These are phyloP conservation scores for Sporobolomyces roseus DNA, from an alignment of 768 basidiomycete species.

Conservation along the genomic window DNA sequence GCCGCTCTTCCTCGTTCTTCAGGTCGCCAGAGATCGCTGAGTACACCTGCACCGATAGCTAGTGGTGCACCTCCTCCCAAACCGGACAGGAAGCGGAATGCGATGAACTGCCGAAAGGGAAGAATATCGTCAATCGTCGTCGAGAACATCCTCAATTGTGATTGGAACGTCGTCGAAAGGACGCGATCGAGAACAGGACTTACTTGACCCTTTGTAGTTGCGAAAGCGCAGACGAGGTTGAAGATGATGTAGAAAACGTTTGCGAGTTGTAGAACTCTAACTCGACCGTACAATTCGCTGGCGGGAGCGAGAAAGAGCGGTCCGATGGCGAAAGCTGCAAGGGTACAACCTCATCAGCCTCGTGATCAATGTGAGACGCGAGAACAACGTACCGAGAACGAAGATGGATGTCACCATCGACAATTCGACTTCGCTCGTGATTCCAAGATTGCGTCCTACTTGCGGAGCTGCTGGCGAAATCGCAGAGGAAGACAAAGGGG, in stretches of 20 bases:
- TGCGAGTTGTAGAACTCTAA: conserved; percentile 59
- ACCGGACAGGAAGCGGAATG: conserved; percentile 66
- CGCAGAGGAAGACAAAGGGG: conserved; percentile 68
- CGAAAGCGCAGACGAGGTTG: conserved; percentile 65
- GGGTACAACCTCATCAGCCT: too few relatives aligned
- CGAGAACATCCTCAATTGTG: neutral
- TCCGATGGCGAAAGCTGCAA: conserved; percentile 35
- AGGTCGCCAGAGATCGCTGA: conserved; percentile 45
- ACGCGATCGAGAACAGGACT: neutral
- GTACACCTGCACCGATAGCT: conserved; percentile 61
- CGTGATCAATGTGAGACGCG: too few relatives aligned
- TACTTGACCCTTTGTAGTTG: conserved; percentile 51
- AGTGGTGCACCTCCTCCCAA: conserved; percentile 70
- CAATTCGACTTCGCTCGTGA: conserved; percentile 54
- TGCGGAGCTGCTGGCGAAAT: conserved; percentile 62
- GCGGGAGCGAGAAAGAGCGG: conserved; percentile 54
- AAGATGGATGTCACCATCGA: conserved; percentile 63
- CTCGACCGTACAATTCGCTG: conserved; percentile 68
- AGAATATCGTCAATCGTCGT: conserved; percentile 37
- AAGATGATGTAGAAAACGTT: conserved; percentile 63
- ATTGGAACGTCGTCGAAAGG: too few relatives aligned
- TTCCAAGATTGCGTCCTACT: conserved; percentile 57
- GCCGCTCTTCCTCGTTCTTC: conserved; percentile 45
- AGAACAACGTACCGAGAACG: conserved; percentile 53
- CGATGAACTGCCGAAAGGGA: conserved; percentile 54